phyloP scores from a whole-genome alignment of 208 protist genomes.

The Balamuthia mandrillaris region DNA sequence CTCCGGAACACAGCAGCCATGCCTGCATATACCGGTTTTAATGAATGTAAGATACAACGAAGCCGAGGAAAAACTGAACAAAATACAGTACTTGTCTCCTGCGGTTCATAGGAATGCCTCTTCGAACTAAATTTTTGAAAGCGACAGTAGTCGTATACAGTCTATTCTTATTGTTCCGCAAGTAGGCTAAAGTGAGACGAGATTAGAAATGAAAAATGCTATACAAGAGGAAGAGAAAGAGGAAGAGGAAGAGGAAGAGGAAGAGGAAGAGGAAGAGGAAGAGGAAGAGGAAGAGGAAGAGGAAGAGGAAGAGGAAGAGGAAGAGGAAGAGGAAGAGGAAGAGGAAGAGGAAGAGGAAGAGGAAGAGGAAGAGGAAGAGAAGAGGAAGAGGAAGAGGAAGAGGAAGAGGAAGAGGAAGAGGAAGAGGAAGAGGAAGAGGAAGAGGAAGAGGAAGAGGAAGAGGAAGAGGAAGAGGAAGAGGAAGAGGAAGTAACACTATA shows the following conservation, averaged over 20 bases:
- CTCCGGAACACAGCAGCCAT: conserved; percentile 13
- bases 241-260: background rate
- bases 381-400: too few species aligned
- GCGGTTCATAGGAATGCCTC: background rate
- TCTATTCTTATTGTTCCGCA: background rate
- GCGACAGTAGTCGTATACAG: conserved; percentile 4
- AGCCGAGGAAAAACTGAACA: background rate
- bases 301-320: background rate
- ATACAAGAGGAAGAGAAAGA: background rate
- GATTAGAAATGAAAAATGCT: background rate
- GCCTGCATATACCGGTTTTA: background rate
- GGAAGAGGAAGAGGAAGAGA: background rate
- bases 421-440: too few species aligned
- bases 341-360: background rate
- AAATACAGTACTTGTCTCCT: background rate
- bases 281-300: background rate
- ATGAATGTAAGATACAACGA: background rate
- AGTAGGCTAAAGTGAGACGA: background rate
- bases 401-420: too few species aligned
- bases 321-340: background rate
- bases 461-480: too few species aligned
- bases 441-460: too few species aligned
- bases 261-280: too few species aligned
- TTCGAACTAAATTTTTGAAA: background rate
- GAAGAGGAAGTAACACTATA: too few species aligned